A percentile compares a stretch with the other conserved stretches of the same genome.
phyloP scores from a whole-genome alignment of 31 red algal genomes.

The Endocladia muricata region DNA sequence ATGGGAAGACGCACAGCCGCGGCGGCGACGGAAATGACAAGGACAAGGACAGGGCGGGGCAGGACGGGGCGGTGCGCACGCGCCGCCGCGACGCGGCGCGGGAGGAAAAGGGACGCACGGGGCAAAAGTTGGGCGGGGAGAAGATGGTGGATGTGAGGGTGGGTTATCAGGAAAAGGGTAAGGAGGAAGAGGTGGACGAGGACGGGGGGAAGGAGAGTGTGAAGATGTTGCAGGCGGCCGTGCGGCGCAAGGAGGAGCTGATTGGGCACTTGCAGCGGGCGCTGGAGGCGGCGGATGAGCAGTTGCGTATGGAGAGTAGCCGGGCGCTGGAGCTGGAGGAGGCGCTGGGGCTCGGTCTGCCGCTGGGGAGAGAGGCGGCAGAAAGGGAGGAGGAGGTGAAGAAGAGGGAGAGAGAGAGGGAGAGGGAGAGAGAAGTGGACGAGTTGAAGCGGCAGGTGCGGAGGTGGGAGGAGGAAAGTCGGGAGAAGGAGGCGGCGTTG shows the following conservation, averaged over 20 bases:
- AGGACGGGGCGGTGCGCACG: too few species aligned
- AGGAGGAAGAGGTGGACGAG: neutral
- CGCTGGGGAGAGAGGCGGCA: neutral
- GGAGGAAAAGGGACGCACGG: neutral
- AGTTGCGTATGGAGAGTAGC: slow-evolving; percentile 11
- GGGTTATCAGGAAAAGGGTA: too few species aligned
- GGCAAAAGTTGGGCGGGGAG: neutral
- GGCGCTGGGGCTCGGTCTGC: slow-evolving; percentile 19
- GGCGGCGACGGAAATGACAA: neutral
- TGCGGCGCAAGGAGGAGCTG: too few species aligned
- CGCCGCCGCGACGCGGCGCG: neutral
- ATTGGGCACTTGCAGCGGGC: slow-evolving; percentile 13
- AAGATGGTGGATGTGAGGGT: neutral
- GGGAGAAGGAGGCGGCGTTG: slow-evolving; percentile 34
- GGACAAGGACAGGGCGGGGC: too few species aligned
- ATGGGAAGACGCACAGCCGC: neutral
- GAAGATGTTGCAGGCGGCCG: neutral
- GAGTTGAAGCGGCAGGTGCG: neutral
- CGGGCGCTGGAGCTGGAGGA: slow-evolving; percentile 32
- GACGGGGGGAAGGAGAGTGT: neutral
- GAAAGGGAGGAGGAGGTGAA: slow-evolving; percentile 10
- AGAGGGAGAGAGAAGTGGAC: slow-evolving; percentile 12
- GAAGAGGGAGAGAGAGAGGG: slow-evolving; percentile 7
- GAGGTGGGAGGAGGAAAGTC: slow-evolving; percentile 18
- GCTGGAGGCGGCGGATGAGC: slow-evolving; percentile 4